Percentiles rank a stretch among this genome's conserved stretches.
phyloP scores from a whole-genome alignment of 352 stramenopile genomes.

The Pythium rishiriense region DNA sequence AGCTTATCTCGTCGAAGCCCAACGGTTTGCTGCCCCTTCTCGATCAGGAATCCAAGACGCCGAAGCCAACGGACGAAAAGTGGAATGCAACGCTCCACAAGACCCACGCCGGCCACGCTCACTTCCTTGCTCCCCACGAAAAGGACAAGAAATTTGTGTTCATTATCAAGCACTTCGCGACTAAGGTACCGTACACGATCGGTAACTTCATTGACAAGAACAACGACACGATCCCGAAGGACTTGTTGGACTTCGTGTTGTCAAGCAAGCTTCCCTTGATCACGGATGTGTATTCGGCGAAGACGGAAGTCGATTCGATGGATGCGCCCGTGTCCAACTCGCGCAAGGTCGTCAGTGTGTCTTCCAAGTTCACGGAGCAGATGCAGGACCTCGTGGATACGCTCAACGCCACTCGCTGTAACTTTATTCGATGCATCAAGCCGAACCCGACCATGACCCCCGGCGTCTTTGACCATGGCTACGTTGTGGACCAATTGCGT shows the following conservation, averaged over 20 bases:
- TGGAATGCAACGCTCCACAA: slow-evolving; percentile 84
- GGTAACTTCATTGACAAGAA: slow-evolving; percentile 92
- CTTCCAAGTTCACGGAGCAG: slow-evolving; percentile 68
- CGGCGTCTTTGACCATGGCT: slow-evolving; percentile 71
- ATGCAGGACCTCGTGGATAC: slow-evolving; percentile 84
- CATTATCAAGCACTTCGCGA: slow-evolving; percentile 89
- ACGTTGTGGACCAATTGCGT: slow-evolving; percentile 84
- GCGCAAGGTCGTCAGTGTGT: slow-evolving; percentile 70
- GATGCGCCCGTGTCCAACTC: slow-evolving; percentile 34
- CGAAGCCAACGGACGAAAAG: slow-evolving; percentile 88
- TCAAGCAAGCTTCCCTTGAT: slow-evolving; percentile 78
- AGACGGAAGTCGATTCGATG: slow-evolving; percentile 56
- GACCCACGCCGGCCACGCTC: slow-evolving; percentile 81
- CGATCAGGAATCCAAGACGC: slow-evolving; percentile 89
- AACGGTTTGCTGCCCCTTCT: slow-evolving; percentile 81
- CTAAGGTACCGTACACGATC: slow-evolving; percentile 88
- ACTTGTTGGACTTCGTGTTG: slow-evolving; percentile 87
- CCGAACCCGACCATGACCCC: slow-evolving; percentile 79
- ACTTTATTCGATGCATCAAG: slow-evolving; percentile 91
- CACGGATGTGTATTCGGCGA: slow-evolving; percentile 78
- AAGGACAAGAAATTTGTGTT: slow-evolving; percentile 91
- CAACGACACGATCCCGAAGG: slow-evolving; percentile 86
- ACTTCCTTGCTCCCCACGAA: slow-evolving; percentile 83
- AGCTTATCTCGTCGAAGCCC: slow-evolving; percentile 83
- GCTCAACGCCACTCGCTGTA: slow-evolving; percentile 81